phyloP scores from a whole-genome alignment of 2,329 filamentous ascomycete genomes.

The Aspergillus fumigatiaffinis region DNA sequence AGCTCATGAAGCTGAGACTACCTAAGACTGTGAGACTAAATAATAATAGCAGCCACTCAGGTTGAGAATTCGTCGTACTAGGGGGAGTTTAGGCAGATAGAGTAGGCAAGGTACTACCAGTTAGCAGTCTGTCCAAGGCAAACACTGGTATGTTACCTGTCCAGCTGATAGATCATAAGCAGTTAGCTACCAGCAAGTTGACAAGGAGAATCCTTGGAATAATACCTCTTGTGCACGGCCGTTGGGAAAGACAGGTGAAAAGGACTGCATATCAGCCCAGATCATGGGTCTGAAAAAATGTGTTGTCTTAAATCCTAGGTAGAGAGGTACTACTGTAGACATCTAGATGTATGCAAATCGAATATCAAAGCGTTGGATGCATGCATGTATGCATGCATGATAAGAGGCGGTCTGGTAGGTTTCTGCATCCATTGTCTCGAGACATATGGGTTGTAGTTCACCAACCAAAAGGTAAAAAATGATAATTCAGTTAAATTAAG shows the following conservation, averaged over 20 bases:
- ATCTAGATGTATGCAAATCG: not conserved
- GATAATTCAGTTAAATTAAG: not conserved
- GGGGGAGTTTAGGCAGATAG: not conserved
- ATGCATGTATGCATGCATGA: not conserved
- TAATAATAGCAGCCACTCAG: not conserved
- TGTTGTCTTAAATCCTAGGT: not conserved
- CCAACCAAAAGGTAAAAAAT: no score
- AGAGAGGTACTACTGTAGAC: not conserved
- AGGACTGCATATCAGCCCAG: not conserved
- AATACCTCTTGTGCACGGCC: not conserved
- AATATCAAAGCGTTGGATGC: not conserved
- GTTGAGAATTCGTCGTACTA: not conserved
- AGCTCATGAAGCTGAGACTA: not conserved
- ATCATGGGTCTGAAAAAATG: not conserved
- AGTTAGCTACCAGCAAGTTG: not conserved
- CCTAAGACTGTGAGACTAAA: not conserved
- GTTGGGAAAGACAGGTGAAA: not conserved
- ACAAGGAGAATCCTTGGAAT: not conserved
- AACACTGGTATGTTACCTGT: conserved; percentile 15
- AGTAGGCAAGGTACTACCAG: not conserved
- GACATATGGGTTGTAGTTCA: not conserved
- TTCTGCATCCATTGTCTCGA: not conserved
- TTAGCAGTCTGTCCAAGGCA: not conserved
- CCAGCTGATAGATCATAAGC: conserved; percentile 17
- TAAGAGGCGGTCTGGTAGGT: not conserved